Evolutionary conservation across 2,329 filamentous ascomycete genomes (phyloP).

Genomic region (Didymella sp.): DNA sequence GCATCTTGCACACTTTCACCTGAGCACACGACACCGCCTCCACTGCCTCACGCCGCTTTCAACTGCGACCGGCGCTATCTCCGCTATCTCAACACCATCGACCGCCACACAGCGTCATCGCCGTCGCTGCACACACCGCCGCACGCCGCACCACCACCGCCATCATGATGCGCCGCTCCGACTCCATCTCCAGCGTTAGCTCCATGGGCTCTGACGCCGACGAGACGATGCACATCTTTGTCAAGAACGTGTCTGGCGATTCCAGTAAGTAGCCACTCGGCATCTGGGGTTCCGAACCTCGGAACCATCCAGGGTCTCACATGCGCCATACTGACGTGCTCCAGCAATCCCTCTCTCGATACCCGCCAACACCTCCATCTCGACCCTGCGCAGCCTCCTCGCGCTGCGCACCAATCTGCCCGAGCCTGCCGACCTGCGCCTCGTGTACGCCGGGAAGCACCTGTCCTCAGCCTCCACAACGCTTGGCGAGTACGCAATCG

Average conservation of each 20-base stretch:
- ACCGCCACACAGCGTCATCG: slow-evolving; percentile 13
- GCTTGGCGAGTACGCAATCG: slow-evolving; percentile 58
- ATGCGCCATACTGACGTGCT: slow-evolving; percentile 29
- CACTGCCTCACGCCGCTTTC: slow-evolving; percentile 12
- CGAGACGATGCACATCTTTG: slow-evolving; percentile 67
- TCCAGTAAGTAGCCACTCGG: slow-evolving; percentile 55
- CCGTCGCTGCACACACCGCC: slow-evolving; percentile 7
- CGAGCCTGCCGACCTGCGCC: slow-evolving; percentile 58
- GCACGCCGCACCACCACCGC: slow-evolving; percentile 12
- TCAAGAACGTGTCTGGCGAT: slow-evolving; percentile 64
- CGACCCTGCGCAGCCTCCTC: slow-evolving; percentile 63
- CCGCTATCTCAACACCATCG: slow-evolving; percentile 21
- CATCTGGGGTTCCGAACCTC: slow-evolving; percentile 23
- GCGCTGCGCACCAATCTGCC: slow-evolving; percentile 63
- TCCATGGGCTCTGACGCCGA: slow-evolving; percentile 54
- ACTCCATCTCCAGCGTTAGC: slow-evolving; percentile 53
- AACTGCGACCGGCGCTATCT: slow-evolving; percentile 21
- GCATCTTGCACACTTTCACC: not conserved
- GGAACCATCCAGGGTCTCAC: slow-evolving; percentile 17
- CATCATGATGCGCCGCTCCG: slow-evolving; percentile 48
- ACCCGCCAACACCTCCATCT: slow-evolving; percentile 61
- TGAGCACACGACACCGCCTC: slow-evolving; percentile 15
- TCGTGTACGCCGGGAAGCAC: slow-evolving; percentile 66
- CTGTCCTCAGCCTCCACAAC: slow-evolving; percentile 54
- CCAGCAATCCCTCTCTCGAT: slow-evolving; percentile 65